Conservation (phyloP, 345 rosid species). For the Microthlaspi erraticum region DNA sequence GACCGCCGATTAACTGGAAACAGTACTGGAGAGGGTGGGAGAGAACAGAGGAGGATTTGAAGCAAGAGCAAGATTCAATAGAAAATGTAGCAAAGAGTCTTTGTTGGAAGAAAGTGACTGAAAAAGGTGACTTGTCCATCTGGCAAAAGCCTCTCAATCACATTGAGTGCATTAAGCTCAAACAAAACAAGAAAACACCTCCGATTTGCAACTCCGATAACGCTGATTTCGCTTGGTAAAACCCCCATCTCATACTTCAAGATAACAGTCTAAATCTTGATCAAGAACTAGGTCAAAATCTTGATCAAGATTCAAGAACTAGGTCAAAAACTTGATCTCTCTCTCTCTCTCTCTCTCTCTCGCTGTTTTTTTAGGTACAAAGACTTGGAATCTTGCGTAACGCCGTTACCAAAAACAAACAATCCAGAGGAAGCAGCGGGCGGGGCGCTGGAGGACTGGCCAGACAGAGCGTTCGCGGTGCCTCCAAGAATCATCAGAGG, state of each 20-base stretch:
- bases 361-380: constrained; percentile 74
- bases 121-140: constrained; percentile 70
- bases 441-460: constrained; percentile 87
- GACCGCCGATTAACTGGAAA: constrained; percentile 94
- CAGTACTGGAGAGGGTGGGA: constrained; percentile 96
- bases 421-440: constrained; percentile 79
- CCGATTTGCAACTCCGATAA: constrained; percentile 72
- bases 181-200: constrained; percentile 55
- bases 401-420: constrained; percentile 76
- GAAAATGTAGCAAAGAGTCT: constrained; percentile 77
- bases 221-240: constrained; percentile 79
- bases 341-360: too few relatives aligned
- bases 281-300: neutral
- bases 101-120: constrained; percentile 92
- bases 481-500: constrained; percentile 86
- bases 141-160: constrained; percentile 95
- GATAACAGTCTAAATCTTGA: too few relatives aligned
- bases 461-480: constrained; percentile 71
- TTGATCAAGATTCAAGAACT: neutral
- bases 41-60: constrained; percentile 77
- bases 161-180: constrained; percentile 64
- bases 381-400: constrained; percentile 79
- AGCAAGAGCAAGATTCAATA: constrained; percentile 83
- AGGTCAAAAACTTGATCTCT: neutral
- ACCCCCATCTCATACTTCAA: neutral